A percentile compares a stretch with the other conserved stretches of the same genome.
Evolutionary conservation across 129 eudicot species (phyloP).

Genomic region (Lactuca saligna): DNA sequence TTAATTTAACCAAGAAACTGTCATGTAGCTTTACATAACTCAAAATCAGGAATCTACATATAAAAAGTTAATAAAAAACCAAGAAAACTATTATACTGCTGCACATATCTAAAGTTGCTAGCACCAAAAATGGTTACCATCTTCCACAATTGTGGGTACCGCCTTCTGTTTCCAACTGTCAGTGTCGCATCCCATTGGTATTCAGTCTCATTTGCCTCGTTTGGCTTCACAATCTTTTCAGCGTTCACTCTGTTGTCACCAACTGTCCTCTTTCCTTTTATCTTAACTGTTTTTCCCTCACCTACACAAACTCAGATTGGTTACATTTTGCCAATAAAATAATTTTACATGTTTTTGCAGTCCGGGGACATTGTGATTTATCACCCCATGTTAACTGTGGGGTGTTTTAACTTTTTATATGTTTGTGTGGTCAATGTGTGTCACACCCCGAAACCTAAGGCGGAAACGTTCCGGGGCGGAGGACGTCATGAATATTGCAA

Average conservation of each 20-base stretch:
- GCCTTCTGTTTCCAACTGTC: too few species aligned
- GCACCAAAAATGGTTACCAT: background rate
- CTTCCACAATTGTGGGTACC: background rate
- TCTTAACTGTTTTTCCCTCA: slow-evolving; percentile 53
- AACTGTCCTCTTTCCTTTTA: slow-evolving; percentile 52
- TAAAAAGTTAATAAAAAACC: background rate
- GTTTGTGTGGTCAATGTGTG: background rate
- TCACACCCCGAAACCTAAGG: too few species aligned
- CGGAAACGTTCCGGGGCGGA: too few species aligned
- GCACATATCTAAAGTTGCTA: too few species aligned
- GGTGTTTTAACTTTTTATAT: too few species aligned
- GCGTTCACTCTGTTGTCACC: background rate
- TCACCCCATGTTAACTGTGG: too few species aligned
- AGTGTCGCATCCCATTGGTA: background rate
- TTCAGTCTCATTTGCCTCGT: slow-evolving; percentile 7
- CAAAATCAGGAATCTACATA: background rate
- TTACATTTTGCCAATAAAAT: background rate
- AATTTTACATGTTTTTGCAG: too few species aligned
- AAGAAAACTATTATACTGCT: background rate
- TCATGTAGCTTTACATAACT: background rate
- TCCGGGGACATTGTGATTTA: background rate
- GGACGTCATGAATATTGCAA: too few species aligned
- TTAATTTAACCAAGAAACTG: background rate
- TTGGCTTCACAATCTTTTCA: background rate
- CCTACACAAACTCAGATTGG: slow-evolving; percentile 34